These are phyloP conservation scores for Boletus subluridellus DNA, from an alignment of 1,284 basidiomycete species.

Conservation along the genomic window DNA sequence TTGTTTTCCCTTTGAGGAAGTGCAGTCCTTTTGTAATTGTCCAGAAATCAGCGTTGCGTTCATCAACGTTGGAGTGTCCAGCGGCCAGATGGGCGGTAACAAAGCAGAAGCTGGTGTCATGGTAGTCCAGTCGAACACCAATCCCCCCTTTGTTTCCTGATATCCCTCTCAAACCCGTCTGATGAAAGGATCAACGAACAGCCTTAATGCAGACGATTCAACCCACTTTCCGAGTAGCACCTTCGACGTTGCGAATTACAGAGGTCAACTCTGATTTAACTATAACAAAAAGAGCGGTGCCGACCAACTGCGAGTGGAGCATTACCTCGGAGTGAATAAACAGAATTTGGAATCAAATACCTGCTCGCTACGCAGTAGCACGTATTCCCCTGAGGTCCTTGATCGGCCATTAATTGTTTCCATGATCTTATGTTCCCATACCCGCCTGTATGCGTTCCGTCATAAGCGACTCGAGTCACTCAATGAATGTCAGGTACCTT, in stretches of 20 bases:
- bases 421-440: constrained; percentile 85
- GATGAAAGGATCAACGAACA: constrained; percentile 12
- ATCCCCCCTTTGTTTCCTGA: constrained; percentile 97
- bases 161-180: constrained; percentile 96
- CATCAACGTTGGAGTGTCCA: constrained; percentile 84
- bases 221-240: constrained; percentile 80
- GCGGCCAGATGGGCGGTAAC: constrained; percentile 95
- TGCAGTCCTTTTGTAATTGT: constrained; percentile 83
- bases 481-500: constrained; percentile 44
- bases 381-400: constrained; percentile 70
- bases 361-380: constrained; percentile 90
- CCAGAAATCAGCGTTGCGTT: constrained; percentile 89
- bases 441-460: constrained; percentile 47
- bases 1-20: constrained; percentile 86
- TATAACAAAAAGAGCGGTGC: constrained; percentile 86
- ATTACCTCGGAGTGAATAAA: not conserved
- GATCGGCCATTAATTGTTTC: constrained; percentile 72
- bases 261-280: constrained; percentile 75
- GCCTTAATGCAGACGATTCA: not conserved
- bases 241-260: constrained; percentile 88
- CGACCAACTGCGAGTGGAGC: constrained; percentile 70
- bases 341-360: constrained; percentile 35
- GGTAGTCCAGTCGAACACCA: constrained; percentile 86
- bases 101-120: constrained; percentile 92
- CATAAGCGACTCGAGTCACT: not conserved